phyloP scores from a whole-genome alignment of 805 yeast species.

The Teunomyces atbi region DNA sequence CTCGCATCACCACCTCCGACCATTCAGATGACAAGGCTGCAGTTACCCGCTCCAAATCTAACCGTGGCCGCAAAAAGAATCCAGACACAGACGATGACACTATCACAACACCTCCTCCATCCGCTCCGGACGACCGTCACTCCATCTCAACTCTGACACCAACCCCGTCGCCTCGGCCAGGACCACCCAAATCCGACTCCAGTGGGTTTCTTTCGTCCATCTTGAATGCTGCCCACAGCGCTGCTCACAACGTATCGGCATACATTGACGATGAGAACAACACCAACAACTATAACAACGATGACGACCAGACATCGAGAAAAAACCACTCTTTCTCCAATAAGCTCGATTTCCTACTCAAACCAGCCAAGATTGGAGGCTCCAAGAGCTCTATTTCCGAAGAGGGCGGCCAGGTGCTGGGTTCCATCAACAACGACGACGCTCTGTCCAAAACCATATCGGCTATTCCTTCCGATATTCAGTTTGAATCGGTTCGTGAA shows the following conservation, averaged over 20 bases:
- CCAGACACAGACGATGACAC: neutral
- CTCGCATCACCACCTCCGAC: neutral
- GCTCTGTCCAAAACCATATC: neutral
- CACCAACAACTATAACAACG: neutral
- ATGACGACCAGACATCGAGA: neutral
- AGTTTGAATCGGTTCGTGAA: conserved; percentile 47
- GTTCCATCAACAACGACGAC: neutral
- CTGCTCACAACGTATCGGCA: conserved; percentile 26
- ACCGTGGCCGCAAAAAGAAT: neutral
- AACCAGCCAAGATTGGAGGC: conserved; percentile 15
- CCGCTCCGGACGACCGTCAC: neutral
- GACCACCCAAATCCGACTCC: conserved; percentile 11
- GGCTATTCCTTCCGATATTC: conserved; percentile 25
- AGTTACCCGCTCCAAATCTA: neutral
- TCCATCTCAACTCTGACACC: neutral
- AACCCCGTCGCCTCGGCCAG: conserved; percentile 1
- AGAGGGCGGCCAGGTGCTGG: neutral
- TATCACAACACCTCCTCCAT: neutral
- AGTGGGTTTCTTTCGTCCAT: conserved; percentile 44
- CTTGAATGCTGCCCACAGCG: conserved; percentile 48
- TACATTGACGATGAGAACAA: conserved; percentile 11
- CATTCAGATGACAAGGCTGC: neutral
- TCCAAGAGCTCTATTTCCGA: conserved; percentile 9
- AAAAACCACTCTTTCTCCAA: conserved; percentile 14
- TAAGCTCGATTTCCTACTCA: conserved; percentile 24